phyloP scores from a whole-genome alignment of 129 eudicot genomes.

The Oenanthe sinensis region DNA sequence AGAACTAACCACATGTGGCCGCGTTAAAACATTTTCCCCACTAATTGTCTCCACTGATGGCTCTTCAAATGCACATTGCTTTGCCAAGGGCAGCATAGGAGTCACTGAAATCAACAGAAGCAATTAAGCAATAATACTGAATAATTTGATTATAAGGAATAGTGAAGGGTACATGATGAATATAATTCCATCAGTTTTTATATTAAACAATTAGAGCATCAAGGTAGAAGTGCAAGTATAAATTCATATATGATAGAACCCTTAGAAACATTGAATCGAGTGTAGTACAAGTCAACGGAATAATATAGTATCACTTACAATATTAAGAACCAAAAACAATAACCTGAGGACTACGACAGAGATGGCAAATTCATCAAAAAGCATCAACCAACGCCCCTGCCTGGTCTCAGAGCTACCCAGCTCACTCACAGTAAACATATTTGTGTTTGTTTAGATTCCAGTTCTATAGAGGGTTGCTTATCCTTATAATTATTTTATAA shows the following conservation, averaged over 20 bases:
- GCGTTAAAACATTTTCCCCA: slow-evolving; percentile 86
- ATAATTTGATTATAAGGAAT: neutral
- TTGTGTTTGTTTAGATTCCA: neutral
- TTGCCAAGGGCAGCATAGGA: slow-evolving; percentile 81
- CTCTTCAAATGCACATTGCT: slow-evolving; percentile 98
- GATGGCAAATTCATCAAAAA: neutral
- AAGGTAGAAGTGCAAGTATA: neutral
- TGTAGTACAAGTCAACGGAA: neutral
- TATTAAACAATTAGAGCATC: neutral
- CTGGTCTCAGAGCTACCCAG: no score
- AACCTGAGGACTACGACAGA: neutral
- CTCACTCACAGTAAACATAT: neutral
- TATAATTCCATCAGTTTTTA: neutral
- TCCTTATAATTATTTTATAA: neutral
- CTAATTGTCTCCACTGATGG: slow-evolving; percentile 86
- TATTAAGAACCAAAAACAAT: neutral
- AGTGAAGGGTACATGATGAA: neutral
- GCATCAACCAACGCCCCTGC: neutral
- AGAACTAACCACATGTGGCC: slow-evolving; percentile 90
- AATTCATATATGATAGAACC: neutral
- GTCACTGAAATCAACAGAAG: slow-evolving; percentile 54
- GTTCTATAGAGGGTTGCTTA: neutral
- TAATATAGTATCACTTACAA: neutral
- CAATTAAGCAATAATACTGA: neutral
- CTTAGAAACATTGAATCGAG: neutral